Evolutionary conservation across 73 alveolate species (phyloP).

Genomic region (Paraurostyla sp.): DNA sequence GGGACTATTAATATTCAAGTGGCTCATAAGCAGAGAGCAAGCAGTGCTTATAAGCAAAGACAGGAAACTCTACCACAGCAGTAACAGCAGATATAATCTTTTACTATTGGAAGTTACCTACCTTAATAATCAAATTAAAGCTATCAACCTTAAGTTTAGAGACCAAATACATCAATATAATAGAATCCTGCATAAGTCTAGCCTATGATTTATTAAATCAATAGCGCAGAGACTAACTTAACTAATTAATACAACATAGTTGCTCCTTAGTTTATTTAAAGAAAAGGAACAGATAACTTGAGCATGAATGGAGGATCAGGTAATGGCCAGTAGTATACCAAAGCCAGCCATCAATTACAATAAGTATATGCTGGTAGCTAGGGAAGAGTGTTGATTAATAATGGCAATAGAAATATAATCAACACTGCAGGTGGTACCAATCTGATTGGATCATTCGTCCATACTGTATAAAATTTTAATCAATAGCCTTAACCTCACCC

Average conservation of each 20-base stretch:
- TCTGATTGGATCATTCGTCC: too few relatives aligned
- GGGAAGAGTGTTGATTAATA: too few relatives aligned
- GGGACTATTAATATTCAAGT: background rate
- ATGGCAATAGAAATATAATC: too few relatives aligned
- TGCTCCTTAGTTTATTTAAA: too few relatives aligned
- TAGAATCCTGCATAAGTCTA: background rate
- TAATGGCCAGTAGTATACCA: background rate
- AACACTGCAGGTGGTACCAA: too few relatives aligned
- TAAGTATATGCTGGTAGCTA: too few relatives aligned
- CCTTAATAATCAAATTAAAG: background rate
- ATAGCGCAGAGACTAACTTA: background rate
- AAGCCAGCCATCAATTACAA: too few relatives aligned
- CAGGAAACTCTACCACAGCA: background rate
- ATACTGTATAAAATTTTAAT: too few relatives aligned
- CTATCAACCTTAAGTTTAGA: background rate
- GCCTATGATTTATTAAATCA: background rate
- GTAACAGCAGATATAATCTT: background rate
- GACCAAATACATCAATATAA: conserved; percentile 31
- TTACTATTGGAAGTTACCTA: too few relatives aligned
- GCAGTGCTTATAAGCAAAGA: conserved; percentile 32
- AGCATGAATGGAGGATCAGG: background rate
- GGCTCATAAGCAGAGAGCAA: conserved; percentile 5
- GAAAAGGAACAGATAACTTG: background rate
- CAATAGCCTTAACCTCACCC: background rate
- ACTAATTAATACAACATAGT: background rate